Evolutionary conservation across 1,139 yeast species (phyloP).

Genomic region (Protomyces pachydermus): DNA sequence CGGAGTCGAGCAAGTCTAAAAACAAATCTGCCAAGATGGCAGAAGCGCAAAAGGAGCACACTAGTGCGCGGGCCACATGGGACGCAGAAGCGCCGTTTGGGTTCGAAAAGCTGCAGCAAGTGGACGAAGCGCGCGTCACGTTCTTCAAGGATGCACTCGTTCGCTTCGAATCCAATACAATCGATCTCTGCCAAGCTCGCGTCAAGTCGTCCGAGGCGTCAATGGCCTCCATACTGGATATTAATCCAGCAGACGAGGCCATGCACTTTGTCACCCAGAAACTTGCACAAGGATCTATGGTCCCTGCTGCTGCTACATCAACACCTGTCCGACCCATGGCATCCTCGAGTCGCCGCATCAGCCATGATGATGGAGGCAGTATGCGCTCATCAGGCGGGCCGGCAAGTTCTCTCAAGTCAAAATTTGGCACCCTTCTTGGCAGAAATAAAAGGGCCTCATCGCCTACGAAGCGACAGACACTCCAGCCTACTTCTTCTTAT

Average conservation of each 20-base stretch:
- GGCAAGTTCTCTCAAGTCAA: conserved; percentile 18
- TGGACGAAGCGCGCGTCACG: conserved; percentile 63
- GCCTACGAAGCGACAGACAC: conserved; percentile 11
- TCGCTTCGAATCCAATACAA: conserved; percentile 58
- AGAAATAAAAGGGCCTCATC: conserved; percentile 6
- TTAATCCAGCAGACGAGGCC: conserved; percentile 57
- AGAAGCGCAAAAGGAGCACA: conserved; percentile 17
- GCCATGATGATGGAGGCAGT: conserved; percentile 16
- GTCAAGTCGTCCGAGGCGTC: conserved; percentile 54
- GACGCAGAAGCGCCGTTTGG: conserved; percentile 71
- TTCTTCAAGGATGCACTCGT: conserved; percentile 64
- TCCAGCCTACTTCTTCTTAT: conserved; percentile 1
- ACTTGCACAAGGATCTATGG: background rate
- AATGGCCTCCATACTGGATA: conserved; percentile 58
- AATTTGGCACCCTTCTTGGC: conserved; percentile 22
- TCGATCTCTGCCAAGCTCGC: conserved; percentile 39
- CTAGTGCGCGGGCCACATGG: conserved; percentile 47
- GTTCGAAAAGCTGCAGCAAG: conserved; percentile 68
- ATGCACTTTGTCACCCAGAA: conserved; percentile 51
- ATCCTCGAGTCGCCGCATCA: conserved; percentile 2
- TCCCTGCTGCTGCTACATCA: background rate
- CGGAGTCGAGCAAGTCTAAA: conserved; percentile 18
- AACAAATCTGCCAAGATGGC: conserved; percentile 13
- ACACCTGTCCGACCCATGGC: background rate
- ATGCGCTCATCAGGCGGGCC: conserved; percentile 22